Evolutionary conservation across 768 basidiomycete species (phyloP).

Genomic region (Psilocybe tampanensis): DNA sequence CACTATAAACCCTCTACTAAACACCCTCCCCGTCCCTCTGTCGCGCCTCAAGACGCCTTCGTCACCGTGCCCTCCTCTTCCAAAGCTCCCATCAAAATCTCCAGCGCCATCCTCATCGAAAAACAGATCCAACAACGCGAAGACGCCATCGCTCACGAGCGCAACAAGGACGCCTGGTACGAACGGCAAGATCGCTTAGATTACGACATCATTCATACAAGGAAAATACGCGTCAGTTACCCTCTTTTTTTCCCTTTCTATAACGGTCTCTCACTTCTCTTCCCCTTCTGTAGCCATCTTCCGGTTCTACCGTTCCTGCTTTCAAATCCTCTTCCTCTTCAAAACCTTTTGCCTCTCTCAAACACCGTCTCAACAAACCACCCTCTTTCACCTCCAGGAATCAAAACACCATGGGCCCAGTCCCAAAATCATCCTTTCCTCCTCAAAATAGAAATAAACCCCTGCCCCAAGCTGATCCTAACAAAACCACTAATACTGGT

Average conservation of each 20-base stretch:
- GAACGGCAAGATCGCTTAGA: constrained; percentile 19
- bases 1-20: constrained; percentile 19
- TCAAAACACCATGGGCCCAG: neutral
- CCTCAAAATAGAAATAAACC: neutral
- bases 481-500: too few species aligned
- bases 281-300: neutral
- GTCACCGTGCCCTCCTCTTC: constrained; percentile 22
- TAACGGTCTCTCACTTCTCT: neutral
- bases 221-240: neutral
- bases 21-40: neutral
- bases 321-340: neutral
- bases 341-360: neutral
- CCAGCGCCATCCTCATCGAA: constrained; percentile 20
- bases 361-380: neutral
- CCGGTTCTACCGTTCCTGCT: neutral
- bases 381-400: neutral
- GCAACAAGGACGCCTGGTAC: constrained; percentile 30
- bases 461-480: neutral
- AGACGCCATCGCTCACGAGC: constrained; percentile 17
- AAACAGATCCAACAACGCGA: constrained; percentile 16
- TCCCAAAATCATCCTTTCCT: neutral
- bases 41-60: constrained; percentile 24
- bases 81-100: constrained; percentile 18
- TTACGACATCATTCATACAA: neutral
- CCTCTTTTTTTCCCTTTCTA: neutral